These are phyloP conservation scores for Mollisia scopiformis DNA, from an alignment of 2,329 filamentous ascomycete species.

Conservation along the genomic window DNA sequence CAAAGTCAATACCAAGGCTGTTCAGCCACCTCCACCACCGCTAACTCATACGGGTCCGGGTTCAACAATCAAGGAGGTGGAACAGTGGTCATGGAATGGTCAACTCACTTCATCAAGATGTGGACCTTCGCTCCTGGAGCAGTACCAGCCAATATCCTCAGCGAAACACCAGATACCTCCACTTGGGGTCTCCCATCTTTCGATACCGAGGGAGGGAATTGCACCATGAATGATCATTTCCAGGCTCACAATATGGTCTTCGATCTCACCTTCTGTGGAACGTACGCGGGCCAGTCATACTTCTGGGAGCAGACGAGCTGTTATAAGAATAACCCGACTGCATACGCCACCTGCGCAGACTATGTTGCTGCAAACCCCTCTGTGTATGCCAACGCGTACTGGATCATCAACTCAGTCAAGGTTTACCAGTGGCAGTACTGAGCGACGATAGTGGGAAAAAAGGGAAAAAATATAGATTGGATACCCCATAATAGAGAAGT, in stretches of 20 bases:
- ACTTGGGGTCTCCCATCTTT: slow-evolving; percentile 74
- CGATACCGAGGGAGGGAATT: slow-evolving; percentile 57
- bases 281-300: slow-evolving; percentile 47
- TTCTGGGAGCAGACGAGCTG: slow-evolving; percentile 56
- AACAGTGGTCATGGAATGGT: slow-evolving; percentile 71
- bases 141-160: slow-evolving; percentile 67
- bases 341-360: slow-evolving; percentile 26
- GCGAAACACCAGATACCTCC: slow-evolving; percentile 59
- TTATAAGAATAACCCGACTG: slow-evolving; percentile 54
- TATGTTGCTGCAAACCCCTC: slow-evolving; percentile 32
- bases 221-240: slow-evolving; percentile 69
- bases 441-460: background rate
- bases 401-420: slow-evolving; percentile 33
- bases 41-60: slow-evolving; percentile 50
- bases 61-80: slow-evolving; percentile 70
- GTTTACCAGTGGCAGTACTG: slow-evolving; percentile 24
- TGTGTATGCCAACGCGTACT: slow-evolving; percentile 29
- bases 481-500: background rate
- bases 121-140: slow-evolving; percentile 72
- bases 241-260: slow-evolving; percentile 72
- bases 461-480: background rate
- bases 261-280: slow-evolving; percentile 77
- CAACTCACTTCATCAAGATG: slow-evolving; percentile 65
- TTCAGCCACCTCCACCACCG: slow-evolving; percentile 40
- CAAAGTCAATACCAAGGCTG: slow-evolving; percentile 42